Conservation (phyloP, 2,329 filamentous ascomycete genomes). For the Xylariomycetidae sp. region DNA sequence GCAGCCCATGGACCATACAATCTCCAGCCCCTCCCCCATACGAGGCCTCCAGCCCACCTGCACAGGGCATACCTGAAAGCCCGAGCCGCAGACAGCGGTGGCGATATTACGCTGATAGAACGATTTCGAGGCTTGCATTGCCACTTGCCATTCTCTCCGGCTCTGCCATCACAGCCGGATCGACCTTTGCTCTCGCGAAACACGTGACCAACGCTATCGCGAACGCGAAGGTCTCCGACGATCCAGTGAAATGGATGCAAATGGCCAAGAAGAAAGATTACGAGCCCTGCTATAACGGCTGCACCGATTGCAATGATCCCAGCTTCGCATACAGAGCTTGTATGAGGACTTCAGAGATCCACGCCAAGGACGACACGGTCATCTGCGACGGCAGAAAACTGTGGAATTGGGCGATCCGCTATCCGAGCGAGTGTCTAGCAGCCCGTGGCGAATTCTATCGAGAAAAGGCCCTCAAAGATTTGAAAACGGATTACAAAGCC, state of each 20-base stretch:
- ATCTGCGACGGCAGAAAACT: slow-evolving; percentile 5
- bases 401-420: slow-evolving; percentile 7
- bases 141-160: slow-evolving; percentile 2
- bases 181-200: slow-evolving; percentile 1
- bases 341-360: slow-evolving; percentile 1
- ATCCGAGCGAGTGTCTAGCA: slow-evolving; percentile 5
- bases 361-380: background rate
- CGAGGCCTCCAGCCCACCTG: too few species aligned
- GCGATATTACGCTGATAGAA: slow-evolving; percentile 1
- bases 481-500: background rate
- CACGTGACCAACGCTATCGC: background rate
- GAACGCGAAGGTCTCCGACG: background rate
- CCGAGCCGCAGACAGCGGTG: background rate
- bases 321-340: slow-evolving; percentile 4
- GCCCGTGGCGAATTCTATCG: slow-evolving; percentile 1
- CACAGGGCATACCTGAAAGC: too few species aligned
- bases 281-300: slow-evolving; percentile 7
- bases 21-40: too few species aligned
- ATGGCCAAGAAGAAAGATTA: slow-evolving; percentile 1
- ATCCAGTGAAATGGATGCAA: slow-evolving; percentile 2
- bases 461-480: background rate
- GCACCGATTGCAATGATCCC: slow-evolving; percentile 3
- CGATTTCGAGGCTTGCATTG: slow-evolving; percentile 1
- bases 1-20: too few species aligned
- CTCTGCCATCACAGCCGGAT: background rate